Percentiles rank a stretch among this genome's conserved stretches.
phyloP scores from a whole-genome alignment of 352 stramenopile genomes.

The Phytophthora cactorum region DNA sequence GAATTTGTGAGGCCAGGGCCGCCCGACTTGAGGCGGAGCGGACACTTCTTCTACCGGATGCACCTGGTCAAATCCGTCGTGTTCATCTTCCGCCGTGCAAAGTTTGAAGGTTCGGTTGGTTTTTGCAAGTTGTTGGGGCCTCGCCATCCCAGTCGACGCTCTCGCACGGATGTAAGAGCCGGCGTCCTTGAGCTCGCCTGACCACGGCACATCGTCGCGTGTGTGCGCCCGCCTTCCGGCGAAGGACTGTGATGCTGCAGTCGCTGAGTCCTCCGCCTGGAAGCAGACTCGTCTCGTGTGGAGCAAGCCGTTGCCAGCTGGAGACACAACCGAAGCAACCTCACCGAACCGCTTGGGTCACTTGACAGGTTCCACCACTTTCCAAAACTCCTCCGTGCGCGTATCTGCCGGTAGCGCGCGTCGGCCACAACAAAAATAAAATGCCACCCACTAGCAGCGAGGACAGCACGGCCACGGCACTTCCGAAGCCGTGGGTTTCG shows the following conservation, averaged over 20 bases:
- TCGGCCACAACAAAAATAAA: conserved; percentile 18
- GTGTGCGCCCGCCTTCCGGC: conserved; percentile 16
- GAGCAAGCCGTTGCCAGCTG: conserved; percentile 8
- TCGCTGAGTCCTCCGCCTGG: conserved; percentile 3
- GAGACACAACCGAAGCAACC: conserved; percentile 6
- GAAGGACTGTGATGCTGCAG: conserved; percentile 9
- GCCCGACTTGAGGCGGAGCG: conserved; percentile 15
- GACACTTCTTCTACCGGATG: conserved; percentile 27
- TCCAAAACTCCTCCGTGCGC: conserved; percentile 17
- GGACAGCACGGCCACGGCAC: conserved; percentile 17
- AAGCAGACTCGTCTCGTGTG: conserved; percentile 17
- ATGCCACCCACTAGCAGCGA: conserved; percentile 27
- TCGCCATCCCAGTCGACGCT: conserved; percentile 14
- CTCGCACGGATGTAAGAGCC: conserved; percentile 20
- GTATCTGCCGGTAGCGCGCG: conserved; percentile 2
- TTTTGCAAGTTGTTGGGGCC: conserved; percentile 16
- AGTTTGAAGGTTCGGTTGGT: conserved; percentile 25
- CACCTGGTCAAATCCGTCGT: conserved; percentile 25
- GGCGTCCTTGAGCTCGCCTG: conserved; percentile 26
- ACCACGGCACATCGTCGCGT: conserved; percentile 28
- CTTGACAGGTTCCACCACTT: conserved; percentile 19
- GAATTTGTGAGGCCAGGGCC: conserved; percentile 6
- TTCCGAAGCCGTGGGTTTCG: conserved; percentile 26
- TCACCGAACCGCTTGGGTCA: conserved; percentile 23
- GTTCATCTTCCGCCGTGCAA: conserved; percentile 17